These are phyloP conservation scores for Hypomontagnella submonticulosa DNA, from an alignment of 495 filamentous ascomycete species.

Conservation along the genomic window DNA sequence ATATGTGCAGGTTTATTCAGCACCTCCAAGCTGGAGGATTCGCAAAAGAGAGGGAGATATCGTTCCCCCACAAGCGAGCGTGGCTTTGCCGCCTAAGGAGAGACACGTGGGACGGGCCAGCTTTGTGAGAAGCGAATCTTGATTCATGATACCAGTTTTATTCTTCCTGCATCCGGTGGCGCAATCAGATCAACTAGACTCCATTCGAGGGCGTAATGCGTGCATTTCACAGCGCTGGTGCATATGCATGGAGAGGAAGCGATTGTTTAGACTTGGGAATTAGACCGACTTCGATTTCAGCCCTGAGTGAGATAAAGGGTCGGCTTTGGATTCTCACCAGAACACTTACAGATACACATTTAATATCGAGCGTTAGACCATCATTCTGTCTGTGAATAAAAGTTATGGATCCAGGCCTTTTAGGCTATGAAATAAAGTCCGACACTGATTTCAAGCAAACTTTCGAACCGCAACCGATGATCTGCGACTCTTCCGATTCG, in stretches of 20 bases:
- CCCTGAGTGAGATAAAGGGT: too few species aligned
- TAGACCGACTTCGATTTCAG: constrained; percentile 1
- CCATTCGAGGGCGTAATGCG: constrained; percentile 10
- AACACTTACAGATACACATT: too few species aligned
- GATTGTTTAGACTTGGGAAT: constrained; percentile 22
- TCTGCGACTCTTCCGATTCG: background rate
- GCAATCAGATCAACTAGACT: constrained; percentile 15
- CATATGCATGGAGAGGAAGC: constrained; percentile 21
- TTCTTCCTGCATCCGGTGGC: constrained; percentile 24
- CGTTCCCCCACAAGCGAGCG: constrained; percentile 92
- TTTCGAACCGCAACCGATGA: background rate
- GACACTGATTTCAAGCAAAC: constrained; percentile 12
- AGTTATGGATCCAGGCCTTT: background rate
- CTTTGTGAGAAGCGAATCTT: constrained; percentile 58
- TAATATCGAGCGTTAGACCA: background rate
- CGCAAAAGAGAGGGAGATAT: constrained; percentile 86
- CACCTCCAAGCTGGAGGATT: constrained; percentile 83
- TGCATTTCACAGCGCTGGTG: constrained; percentile 18
- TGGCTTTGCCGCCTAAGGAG: constrained; percentile 85
- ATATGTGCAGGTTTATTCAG: constrained; percentile 72
- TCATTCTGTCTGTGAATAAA: background rate
- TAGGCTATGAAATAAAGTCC: background rate
- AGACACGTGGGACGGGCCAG: constrained; percentile 87
- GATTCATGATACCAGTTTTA: constrained; percentile 19
- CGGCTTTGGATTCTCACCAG: too few species aligned